Conservation (phyloP, 768 basidiomycete species). For the Macrolepiota albuminosa region DNA sequence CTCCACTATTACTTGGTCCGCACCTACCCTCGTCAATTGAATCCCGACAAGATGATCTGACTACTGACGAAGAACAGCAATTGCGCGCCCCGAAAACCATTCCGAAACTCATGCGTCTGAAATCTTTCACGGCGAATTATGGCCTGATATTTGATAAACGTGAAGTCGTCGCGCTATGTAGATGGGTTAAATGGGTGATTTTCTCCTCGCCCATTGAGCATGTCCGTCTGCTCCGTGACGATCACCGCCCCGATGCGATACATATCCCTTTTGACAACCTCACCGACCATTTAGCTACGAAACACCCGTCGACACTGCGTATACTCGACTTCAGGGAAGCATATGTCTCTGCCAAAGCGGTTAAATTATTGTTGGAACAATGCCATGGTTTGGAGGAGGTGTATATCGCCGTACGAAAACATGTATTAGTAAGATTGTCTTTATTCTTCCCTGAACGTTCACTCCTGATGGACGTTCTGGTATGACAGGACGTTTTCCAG, state of each 20-base stretch:
- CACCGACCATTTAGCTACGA: conserved; percentile 25
- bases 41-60: neutral
- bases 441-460: neutral
- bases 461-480: neutral
- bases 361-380: conserved; percentile 23
- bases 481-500: conserved; percentile 22
- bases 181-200: conserved; percentile 32
- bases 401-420: conserved; percentile 23
- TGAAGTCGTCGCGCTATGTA: conserved; percentile 24
- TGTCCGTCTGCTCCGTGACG: conserved; percentile 23
- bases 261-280: conserved; percentile 28
- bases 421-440: conserved; percentile 26
- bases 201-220: conserved; percentile 25
- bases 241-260: conserved; percentile 8
- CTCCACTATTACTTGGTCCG: conserved; percentile 50
- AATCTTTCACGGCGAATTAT: conserved; percentile 28
- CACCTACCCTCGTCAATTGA: conserved; percentile 17
- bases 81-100: conserved; percentile 27
- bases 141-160: conserved; percentile 10
- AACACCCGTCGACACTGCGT: conserved; percentile 25
- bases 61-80: conserved; percentile 29
- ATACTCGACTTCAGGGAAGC: conserved; percentile 18
- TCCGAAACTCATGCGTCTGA: conserved; percentile 21
- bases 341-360: conserved; percentile 12
- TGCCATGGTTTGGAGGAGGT: conserved; percentile 35